Evolutionary conservation across 2,329 filamentous ascomycete species (phyloP), one percentile per base, ranked within the genome.

Genomic region (Periconia macrospinosa): DNA sequence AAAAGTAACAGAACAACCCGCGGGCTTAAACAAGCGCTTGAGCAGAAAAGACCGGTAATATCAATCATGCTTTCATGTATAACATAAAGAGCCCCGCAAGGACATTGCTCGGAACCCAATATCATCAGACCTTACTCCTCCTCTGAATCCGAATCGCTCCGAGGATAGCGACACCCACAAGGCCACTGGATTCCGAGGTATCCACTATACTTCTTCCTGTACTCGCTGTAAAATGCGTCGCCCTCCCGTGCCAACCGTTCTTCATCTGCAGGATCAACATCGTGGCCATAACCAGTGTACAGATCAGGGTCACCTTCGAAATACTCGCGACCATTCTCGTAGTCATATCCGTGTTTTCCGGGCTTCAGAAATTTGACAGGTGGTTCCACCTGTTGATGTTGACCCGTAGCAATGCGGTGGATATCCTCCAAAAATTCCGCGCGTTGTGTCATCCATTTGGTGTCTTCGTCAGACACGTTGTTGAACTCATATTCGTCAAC

Each of bases 311-410:
- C 66, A 13, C 42, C 23, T 7, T 53, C 45, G 1, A 60, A 69
- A 11, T 15, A 17, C 56, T 51, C 53, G 5, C n/a, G 6, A 18
- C 49, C 45, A 11, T 45, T 49, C 9, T 50, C 49, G 27, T 52
- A 45, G 19, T 64, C 58, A 6, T 55, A 65, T 3, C 68, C 66
- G 43, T 70, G 68, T 3, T 15, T 46, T 6, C 67, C 66, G 7
- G 53, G 13, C 33, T 68, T 67, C 8, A 66, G 49, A 43, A 58
- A 69, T 1, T 57, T 54, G 9, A 30, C 33, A 18, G 41, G 40
- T 40, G 47, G 13, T 17, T 23, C 3, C 14, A 15, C 10, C 27
- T 20, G 14, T 2, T 37, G 6, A 15, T 20, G 8, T 27, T 42
- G 6, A 10, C 41, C 41, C 15, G 14, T 30, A 17, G 35, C 33